Conservation (phyloP, 192 early-diverging fungal genomes). For the Dissophora globulifera region DNA sequence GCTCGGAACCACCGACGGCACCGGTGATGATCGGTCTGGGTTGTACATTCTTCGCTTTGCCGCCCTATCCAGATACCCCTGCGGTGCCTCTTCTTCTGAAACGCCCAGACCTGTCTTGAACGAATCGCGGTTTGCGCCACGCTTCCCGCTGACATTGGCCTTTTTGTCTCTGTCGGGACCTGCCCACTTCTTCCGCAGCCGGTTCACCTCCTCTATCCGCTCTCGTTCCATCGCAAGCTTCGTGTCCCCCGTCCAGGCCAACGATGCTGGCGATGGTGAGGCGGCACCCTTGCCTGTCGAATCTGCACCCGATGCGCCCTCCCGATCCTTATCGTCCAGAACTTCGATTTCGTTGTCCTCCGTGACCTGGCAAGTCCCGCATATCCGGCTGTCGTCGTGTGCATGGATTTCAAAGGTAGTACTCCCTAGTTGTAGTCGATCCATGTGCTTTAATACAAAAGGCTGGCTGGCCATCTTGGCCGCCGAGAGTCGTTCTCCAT, state of each 20-base stretch:
- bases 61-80: slow-evolving; percentile 37
- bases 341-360: slow-evolving; percentile 64
- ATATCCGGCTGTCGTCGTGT: slow-evolving; percentile 69
- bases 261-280: not conserved
- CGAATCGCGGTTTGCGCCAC: not conserved
- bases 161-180: slow-evolving; percentile 38
- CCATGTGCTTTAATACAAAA: slow-evolving; percentile 61
- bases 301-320: not conserved
- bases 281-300: not conserved
- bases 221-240: slow-evolving; percentile 30
- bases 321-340: slow-evolving; percentile 35
- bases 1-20: not conserved
- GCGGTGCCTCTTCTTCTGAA: slow-evolving; percentile 1
- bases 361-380: slow-evolving; percentile 66
- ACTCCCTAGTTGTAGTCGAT: slow-evolving; percentile 66
- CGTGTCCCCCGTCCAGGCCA: slow-evolving; percentile 9
- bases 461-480: slow-evolving; percentile 74
- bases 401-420: slow-evolving; percentile 72
- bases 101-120: too few species aligned
- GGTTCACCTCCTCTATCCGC: slow-evolving; percentile 46
- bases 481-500: slow-evolving; percentile 69
- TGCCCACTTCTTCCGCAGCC: slow-evolving; percentile 50
- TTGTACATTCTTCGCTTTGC: slow-evolving; percentile 37
- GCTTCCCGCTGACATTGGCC: not conserved
- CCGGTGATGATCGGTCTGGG: slow-evolving; percentile 27